These are phyloP conservation scores for Fusarium sp. DNA, from an alignment of 2,329 filamentous ascomycete genomes.

Conservation along the genomic window DNA sequence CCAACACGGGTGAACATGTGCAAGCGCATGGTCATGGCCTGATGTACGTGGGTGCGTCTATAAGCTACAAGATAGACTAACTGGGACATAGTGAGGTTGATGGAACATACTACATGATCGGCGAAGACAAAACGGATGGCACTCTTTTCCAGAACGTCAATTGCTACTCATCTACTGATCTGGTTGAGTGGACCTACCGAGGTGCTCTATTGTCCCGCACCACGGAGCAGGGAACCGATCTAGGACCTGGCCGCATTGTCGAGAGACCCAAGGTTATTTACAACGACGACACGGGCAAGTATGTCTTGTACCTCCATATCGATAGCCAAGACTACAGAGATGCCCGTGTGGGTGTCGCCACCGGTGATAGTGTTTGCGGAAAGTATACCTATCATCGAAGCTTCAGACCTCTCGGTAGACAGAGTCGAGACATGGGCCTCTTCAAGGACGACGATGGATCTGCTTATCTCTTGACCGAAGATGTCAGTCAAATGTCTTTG, in stretches of 20 bases:
- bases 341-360: conserved; percentile 71
- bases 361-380: conserved; percentile 66
- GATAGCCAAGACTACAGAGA: conserved; percentile 69
- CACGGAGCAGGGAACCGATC: conserved; percentile 54
- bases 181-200: conserved; percentile 71
- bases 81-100: conserved; percentile 48
- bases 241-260: conserved; percentile 69
- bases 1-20: conserved; percentile 62
- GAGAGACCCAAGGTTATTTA: conserved; percentile 75
- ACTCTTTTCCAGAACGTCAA: conserved; percentile 70
- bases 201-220: conserved; percentile 66
- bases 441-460: conserved; percentile 70
- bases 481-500: conserved; percentile 53
- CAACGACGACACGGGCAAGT: conserved; percentile 69
- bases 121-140: conserved; percentile 74
- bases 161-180: conserved; percentile 70
- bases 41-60: conserved; percentile 51
- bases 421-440: conserved; percentile 66
- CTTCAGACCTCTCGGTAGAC: conserved; percentile 48
- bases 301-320: conserved; percentile 76
- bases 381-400: conserved; percentile 56
- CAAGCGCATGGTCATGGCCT: conserved; percentile 74
- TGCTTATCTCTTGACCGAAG: conserved; percentile 70
- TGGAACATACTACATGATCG: conserved; percentile 71
- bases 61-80: not conserved